Conservation (phyloP, 2,329 filamentous ascomycete genomes). For the Aspergillus jensenii region DNA sequence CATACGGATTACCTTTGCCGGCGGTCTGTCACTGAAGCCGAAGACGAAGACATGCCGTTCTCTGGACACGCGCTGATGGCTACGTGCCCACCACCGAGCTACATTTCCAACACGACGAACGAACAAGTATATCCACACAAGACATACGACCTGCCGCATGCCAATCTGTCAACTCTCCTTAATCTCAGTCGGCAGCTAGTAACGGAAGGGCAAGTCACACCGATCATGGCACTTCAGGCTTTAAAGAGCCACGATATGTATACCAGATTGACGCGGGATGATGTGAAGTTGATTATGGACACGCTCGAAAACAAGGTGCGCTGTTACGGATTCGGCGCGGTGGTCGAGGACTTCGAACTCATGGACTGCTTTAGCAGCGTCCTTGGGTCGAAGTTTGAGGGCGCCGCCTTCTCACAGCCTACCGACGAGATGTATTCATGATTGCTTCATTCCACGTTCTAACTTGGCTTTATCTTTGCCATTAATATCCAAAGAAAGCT, state of each 20-base stretch:
- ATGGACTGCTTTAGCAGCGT: conserved; percentile 73
- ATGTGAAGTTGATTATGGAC: conserved; percentile 70
- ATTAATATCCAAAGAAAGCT: not conserved
- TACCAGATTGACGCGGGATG: conserved; percentile 61
- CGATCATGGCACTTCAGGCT: conserved; percentile 91
- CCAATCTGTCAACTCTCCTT: conserved; percentile 76
- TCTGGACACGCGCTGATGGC: conserved; percentile 95
- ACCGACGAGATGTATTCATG: conserved; percentile 36
- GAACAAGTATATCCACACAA: conserved; percentile 62
- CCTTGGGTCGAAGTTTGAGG: conserved; percentile 48
- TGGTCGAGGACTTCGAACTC: conserved; percentile 66
- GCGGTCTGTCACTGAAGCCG: conserved; percentile 58
- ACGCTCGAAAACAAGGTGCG: conserved; percentile 78
- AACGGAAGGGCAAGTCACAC: conserved; percentile 80
- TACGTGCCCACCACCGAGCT: conserved; percentile 73
- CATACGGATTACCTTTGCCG: conserved; percentile 85
- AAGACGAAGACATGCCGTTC: conserved; percentile 61
- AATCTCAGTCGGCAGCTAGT: conserved; percentile 81
- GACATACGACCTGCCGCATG: conserved; percentile 76
- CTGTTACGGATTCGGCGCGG: conserved; percentile 81
- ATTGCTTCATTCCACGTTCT: conserved; percentile 5
- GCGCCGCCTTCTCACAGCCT: conserved; percentile 23
- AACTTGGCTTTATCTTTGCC: not conserved
- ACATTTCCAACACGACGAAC: conserved; percentile 54
- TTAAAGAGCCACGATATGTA: conserved; percentile 72